phyloP scores from a whole-genome alignment of 345 rosid genomes.

The Rubroshorea leprosula region DNA sequence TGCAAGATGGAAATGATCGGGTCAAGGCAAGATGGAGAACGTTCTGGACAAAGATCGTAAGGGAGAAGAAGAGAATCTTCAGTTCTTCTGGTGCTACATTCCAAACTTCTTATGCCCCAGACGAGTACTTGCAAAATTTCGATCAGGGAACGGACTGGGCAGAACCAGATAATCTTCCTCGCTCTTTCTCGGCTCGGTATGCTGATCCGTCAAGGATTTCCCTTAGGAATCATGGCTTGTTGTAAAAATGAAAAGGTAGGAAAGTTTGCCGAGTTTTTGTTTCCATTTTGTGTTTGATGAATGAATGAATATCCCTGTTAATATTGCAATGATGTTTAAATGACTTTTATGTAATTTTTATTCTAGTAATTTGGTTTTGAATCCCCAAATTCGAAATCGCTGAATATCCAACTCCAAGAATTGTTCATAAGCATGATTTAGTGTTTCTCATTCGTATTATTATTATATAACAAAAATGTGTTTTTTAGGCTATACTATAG shows the following conservation, averaged over 20 bases:
- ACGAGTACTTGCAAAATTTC: slow-evolving; percentile 22
- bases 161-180: slow-evolving; percentile 23
- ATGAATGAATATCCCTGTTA: no score
- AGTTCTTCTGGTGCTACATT: background rate
- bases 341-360: no score
- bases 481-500: no score
- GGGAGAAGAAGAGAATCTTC: slow-evolving; percentile 21
- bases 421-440: no score
- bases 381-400: no score
- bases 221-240: background rate
- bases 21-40: slow-evolving; percentile 17
- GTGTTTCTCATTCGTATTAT: no score
- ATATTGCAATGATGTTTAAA: no score
- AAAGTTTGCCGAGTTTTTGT: background rate
- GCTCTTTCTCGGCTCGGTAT: slow-evolving; percentile 27
- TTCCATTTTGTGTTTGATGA: no score
- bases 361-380: no score
- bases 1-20: background rate
- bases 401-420: no score
- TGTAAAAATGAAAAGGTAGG: no score
- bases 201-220: slow-evolving; percentile 26
- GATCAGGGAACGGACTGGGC: slow-evolving; percentile 23
- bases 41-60: slow-evolving; percentile 20
- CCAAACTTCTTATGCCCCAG: slow-evolving; percentile 19
- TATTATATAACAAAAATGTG: no score